Evolutionary conservation across 1,139 yeast species (phyloP), one percentile per base, ranked within the genome.

Genomic region (Sugiyamaella sp.): DNA sequence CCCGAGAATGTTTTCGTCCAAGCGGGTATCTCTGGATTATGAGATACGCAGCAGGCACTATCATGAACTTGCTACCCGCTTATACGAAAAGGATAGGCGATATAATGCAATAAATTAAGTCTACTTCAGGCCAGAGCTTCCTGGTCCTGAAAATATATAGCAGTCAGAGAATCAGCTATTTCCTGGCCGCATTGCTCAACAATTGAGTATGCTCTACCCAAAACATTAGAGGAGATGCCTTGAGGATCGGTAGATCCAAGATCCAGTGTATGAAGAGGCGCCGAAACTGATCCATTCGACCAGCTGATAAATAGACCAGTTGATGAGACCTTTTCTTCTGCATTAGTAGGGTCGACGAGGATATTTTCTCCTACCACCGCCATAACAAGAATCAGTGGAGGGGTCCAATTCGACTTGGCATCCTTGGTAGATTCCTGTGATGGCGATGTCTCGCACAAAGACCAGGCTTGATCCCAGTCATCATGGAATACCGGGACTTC

Each of bases 401-500:
- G 95, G 48, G 77, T 77, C 71, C 81, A 81, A 0, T 54, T 53
- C n/a, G 53, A 52, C 2, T 53, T 56, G 16, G 53, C 51, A 19
- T 37, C 40, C 12, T 40, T 24, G 4, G 50, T 53, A 14, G 53
- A 51, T 19, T 38, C 42, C 14, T 29, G 14, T 29, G 14, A 8
- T 19, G 41, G 5, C 4, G 45, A 43, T 19, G 38, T 46, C 4
- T 25, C 27, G 44, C 79, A 74, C 35, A 86, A 70, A 45, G 68
- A 77, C 53, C 63, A 75, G 32, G 85, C 81, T 59, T 74, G 76
- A 64, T 77, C 86, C 93, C 87, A 91, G 66, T 84, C 96, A 64
- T 90, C 97, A 43, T 91, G 85, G 66, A 91, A 91, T 0, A 90
- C 88, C 1, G 98, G 98, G 59, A 88, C 84, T 69, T 90, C 97